These are phyloP conservation scores for Alnus rubra DNA, from an alignment of 306 rosid species.

Conservation along the genomic window DNA sequence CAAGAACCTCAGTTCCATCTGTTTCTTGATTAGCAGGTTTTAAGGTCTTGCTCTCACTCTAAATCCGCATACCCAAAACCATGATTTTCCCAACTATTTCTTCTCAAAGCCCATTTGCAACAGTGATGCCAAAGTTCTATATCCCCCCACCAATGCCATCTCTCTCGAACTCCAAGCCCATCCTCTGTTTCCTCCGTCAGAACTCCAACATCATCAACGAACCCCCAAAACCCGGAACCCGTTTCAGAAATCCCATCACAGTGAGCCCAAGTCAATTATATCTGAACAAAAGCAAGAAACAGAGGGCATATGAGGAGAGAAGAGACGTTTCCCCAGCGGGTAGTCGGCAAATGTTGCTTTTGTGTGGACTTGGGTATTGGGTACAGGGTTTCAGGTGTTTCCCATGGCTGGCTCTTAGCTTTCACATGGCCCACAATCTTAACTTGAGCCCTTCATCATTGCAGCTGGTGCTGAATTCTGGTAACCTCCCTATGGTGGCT, in stretches of 20 bases:
- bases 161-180: slow-evolving; percentile 10
- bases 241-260: slow-evolving; percentile 18
- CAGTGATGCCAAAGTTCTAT: slow-evolving; percentile 19
- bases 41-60: neutral
- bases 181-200: slow-evolving; percentile 34
- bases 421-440: slow-evolving; percentile 73
- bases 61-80: slow-evolving; percentile 4
- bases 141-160: slow-evolving; percentile 14
- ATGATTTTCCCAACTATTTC: slow-evolving; percentile 52
- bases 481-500: slow-evolving; percentile 86
- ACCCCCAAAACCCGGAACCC: slow-evolving; percentile 24
- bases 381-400: slow-evolving; percentile 90
- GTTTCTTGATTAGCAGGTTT: neutral
- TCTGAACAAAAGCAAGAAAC: slow-evolving; percentile 13
- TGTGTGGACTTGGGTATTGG: slow-evolving; percentile 93
- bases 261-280: slow-evolving; percentile 22
- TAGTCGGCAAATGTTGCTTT: slow-evolving; percentile 41
- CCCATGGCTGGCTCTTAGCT: slow-evolving; percentile 89
- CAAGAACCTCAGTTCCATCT: neutral
- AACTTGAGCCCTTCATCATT: slow-evolving; percentile 58
- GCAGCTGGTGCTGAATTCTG: slow-evolving; percentile 78
- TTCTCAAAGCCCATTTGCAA: slow-evolving; percentile 29
- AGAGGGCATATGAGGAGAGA: slow-evolving; percentile 26
- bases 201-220: slow-evolving; percentile 27
- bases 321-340: slow-evolving; percentile 34